phyloP scores from a whole-genome alignment of 306 rosid genomes.

The Comarum palustre region DNA sequence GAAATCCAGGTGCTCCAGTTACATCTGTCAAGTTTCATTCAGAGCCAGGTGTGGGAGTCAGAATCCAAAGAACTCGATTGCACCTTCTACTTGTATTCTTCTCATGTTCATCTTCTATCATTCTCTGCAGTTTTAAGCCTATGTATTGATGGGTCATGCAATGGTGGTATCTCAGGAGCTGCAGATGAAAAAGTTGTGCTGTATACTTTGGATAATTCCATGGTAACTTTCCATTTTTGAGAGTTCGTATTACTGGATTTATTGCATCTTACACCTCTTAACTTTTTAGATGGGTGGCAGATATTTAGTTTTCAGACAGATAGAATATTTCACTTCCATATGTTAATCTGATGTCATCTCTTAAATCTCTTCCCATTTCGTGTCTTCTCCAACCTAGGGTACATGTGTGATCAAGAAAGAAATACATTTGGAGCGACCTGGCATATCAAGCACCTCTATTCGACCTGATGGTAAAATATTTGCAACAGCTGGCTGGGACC shows the following conservation, averaged over 20 bases:
- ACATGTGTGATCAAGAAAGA: conserved; percentile 66
- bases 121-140: conserved; percentile 67
- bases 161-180: conserved; percentile 87
- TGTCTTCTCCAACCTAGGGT: conserved; percentile 39
- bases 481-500: conserved; percentile 98
- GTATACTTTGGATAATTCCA: conserved; percentile 75
- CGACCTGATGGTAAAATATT: conserved; percentile 74
- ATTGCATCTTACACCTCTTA: neutral
- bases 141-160: conserved; percentile 63
- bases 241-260: neutral
- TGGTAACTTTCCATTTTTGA: conserved; percentile 44
- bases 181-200: conserved; percentile 78
- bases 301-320: neutral
- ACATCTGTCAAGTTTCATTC: conserved; percentile 78
- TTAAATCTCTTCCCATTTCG: neutral
- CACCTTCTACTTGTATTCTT: neutral
- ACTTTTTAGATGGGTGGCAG: neutral
- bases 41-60: conserved; percentile 63
- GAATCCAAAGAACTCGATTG: conserved; percentile 3
- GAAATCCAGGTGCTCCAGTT: conserved; percentile 61
- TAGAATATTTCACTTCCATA: neutral
- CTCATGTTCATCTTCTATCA: conserved; percentile 15
- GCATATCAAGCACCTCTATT: conserved; percentile 74
- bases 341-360: neutral
- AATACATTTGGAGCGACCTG: conserved; percentile 79